Evolutionary conservation across 352 stramenopile species (phyloP), one percentile per base, ranked within the genome.

Genomic region (Phytophthora megakarya): DNA sequence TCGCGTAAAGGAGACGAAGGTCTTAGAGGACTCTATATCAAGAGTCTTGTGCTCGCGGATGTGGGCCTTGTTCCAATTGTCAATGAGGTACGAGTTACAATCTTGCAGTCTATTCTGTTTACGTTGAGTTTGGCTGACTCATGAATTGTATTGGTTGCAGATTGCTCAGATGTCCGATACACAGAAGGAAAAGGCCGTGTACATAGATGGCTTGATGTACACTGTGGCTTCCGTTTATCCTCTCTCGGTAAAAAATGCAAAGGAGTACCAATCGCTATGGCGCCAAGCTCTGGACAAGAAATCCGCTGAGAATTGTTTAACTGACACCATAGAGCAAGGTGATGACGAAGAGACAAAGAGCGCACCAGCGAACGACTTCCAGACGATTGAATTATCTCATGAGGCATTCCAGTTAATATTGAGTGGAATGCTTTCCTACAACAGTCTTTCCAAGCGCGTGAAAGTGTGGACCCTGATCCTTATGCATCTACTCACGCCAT

Each of bases 401-500:
- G 44, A 60, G 3, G 77, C 69, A 2, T 80, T 89, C 30, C 53
- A 69, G 22, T 47, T 78, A 40, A 75, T 90, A 21, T 46, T 81
- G 13, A 71, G 72, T 33, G 59, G 73, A 11, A 69, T 90, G 28
- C 58, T 89, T 5, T 75, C 72, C 9, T 70, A 82, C 61, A 74
- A 67, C 40, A 87, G 76, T 53, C 58, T 87, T 2, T 86, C 82
- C 3, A 72, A 73, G 26, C 78, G 78, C 2, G 68, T 89, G 19
- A 84, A 84, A 33, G 76, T 86, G 19, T 88, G 80, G 80, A 80
- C 74, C n/a, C 75, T 89, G 61, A 62, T 91, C 8, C 23, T 91
- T 21, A 68, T 84, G 59, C 73, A 79, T n/a, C 28, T 80, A 1
- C 56, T 87, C 7, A 46, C 55, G 13, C 65, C 72, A 25, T 88